Percentiles rank a stretch among this genome's conserved stretches.
Evolutionary conservation across 768 basidiomycete genomes (phyloP).

Genomic region (Xerocomus brunneocitrinus): DNA sequence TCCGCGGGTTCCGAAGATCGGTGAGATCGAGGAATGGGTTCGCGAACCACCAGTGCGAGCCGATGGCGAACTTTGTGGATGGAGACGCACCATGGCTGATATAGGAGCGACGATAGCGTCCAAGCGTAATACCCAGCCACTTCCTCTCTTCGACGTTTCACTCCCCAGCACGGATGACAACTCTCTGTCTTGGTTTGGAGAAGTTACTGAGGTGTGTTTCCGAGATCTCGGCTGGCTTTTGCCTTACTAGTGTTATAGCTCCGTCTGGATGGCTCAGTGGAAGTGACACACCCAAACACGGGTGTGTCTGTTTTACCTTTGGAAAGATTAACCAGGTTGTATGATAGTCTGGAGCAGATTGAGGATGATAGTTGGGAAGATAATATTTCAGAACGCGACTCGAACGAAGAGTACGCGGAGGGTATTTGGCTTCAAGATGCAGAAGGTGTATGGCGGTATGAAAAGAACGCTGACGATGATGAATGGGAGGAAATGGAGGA

Average conservation of each 20-base stretch:
- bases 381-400: constrained; percentile 28
- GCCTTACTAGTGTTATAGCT: constrained; percentile 42
- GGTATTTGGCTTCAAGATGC: constrained; percentile 42
- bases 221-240: constrained; percentile 4
- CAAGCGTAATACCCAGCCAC: constrained; percentile 36
- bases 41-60: constrained; percentile 49
- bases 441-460: constrained; percentile 32
- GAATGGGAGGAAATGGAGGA: constrained; percentile 39
- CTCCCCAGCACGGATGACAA: constrained; percentile 38
- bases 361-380: constrained; percentile 62
- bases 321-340: constrained; percentile 66
- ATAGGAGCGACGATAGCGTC: constrained; percentile 56
- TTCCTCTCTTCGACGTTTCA: constrained; percentile 40
- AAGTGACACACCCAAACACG: constrained; percentile 66
- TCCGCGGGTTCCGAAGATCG: constrained; percentile 78
- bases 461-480: constrained; percentile 30
- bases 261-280: constrained; percentile 67
- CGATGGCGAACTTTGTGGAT: constrained; percentile 55
- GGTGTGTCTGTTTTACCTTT: constrained; percentile 49
- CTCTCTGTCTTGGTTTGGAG: constrained; percentile 75
- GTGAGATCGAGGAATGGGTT: constrained; percentile 80
- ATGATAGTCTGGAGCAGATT: constrained; percentile 78
- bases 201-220: constrained; percentile 64
- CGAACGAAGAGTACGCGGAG: constrained; percentile 41
- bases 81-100: constrained; percentile 70